phyloP scores from a whole-genome alignment of 352 stramenopile species.

The Blastocystis sp. region DNA sequence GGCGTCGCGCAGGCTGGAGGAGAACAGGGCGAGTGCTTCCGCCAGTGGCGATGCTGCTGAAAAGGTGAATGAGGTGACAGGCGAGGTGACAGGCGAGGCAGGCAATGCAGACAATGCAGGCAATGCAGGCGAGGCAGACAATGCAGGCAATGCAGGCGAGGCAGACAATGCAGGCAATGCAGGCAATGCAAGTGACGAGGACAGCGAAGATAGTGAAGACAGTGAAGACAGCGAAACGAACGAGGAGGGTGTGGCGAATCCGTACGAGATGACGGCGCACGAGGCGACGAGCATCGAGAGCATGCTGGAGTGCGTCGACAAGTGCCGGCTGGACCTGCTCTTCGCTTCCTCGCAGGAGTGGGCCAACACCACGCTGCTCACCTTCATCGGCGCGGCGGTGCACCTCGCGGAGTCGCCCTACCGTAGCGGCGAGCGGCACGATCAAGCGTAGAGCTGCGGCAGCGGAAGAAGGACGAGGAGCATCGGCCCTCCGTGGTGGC shows the following conservation, averaged over 20 bases:
- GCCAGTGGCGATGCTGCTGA: not conserved
- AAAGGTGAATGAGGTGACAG: not conserved
- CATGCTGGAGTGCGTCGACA: conserved; percentile 58
- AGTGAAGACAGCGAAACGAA: not conserved
- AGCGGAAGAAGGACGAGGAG: conserved; percentile 46
- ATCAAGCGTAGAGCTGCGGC: conserved; percentile 36
- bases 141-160: not conserved
- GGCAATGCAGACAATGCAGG: not conserved
- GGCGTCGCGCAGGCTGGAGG: not conserved
- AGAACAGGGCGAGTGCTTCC: not conserved
- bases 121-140: not conserved
- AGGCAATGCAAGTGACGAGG: conserved; percentile 7
- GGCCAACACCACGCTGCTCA: conserved; percentile 41
- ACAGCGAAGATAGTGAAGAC: not conserved
- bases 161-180: not conserved
- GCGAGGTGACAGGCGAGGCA: not conserved
- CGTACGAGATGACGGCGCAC: conserved; percentile 39
- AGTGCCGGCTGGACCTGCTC: conserved; percentile 49
- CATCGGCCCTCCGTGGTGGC: conserved; percentile 42
- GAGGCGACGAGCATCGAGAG: conserved; percentile 46
- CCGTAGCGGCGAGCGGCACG: not conserved
- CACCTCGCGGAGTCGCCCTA: conserved; percentile 42
- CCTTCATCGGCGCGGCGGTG: conserved; percentile 29
- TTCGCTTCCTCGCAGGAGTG: conserved; percentile 52
- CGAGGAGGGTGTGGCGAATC: not conserved